Conservation (phyloP, 331 rosid species). For the Malus hybrid region DNA sequence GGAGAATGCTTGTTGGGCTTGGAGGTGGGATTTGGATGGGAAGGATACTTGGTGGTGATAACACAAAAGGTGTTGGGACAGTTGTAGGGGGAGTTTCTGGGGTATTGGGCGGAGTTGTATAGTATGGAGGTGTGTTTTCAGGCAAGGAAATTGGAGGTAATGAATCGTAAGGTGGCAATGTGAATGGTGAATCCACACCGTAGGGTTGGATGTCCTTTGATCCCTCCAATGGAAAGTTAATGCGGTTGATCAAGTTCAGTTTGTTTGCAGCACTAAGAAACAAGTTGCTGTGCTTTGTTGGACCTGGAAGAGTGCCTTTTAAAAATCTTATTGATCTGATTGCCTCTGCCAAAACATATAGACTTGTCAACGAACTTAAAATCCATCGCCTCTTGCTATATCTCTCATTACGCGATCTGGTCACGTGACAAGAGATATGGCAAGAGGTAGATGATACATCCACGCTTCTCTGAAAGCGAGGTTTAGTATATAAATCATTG, state of each 20-base stretch:
- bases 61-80: conserved; percentile 39
- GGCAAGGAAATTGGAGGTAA: conserved; percentile 50
- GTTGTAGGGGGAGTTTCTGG: conserved; percentile 39
- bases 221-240: conserved; percentile 27
- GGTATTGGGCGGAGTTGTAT: conserved; percentile 49
- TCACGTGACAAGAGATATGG: too few relatives aligned
- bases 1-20: conserved; percentile 26
- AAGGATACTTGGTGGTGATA: conserved; percentile 22
- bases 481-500: too few relatives aligned
- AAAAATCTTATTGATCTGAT: conserved; percentile 27
- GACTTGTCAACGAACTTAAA: not conserved
- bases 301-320: conserved; percentile 13
- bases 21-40: conserved; percentile 64
- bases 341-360: conserved; percentile 39
- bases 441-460: too few relatives aligned
- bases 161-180: conserved; percentile 78
- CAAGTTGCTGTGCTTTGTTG: conserved; percentile 23
- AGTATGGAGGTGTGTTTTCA: conserved; percentile 53
- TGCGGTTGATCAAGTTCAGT: conserved; percentile 34
- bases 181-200: conserved; percentile 59
- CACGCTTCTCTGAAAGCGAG: too few relatives aligned
- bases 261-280: conserved; percentile 38
- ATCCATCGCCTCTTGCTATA: too few relatives aligned
- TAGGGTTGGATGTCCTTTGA: conserved; percentile 46
- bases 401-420: too few relatives aligned